phyloP scores from a whole-genome alignment of 2,329 filamentous ascomycete genomes.

The Tolypocladium amazonense region DNA sequence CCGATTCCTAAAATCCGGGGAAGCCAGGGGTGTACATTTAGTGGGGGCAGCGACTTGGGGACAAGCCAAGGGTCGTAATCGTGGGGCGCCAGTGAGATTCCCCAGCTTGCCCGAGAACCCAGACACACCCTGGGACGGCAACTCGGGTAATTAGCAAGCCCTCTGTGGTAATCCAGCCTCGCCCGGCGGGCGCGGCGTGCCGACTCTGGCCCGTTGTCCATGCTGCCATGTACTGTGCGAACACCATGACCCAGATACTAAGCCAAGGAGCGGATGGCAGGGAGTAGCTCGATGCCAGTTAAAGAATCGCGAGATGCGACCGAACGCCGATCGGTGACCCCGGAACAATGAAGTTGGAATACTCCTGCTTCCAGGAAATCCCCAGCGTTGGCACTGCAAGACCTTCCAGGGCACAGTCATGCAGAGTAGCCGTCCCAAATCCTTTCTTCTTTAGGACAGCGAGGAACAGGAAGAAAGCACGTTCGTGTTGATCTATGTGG shows the following conservation, averaged over 20 bases:
- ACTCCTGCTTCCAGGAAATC: not conserved
- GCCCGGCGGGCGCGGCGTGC: not conserved
- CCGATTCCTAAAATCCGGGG: slow-evolving; percentile 18
- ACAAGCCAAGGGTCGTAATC: slow-evolving; percentile 10
- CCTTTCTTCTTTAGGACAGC: not conserved
- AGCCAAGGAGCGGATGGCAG: not conserved
- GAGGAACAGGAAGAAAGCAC: not conserved
- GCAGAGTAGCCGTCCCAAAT: not conserved
- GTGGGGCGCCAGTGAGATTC: slow-evolving; percentile 8
- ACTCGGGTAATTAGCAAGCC: not conserved
- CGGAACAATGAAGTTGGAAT: not conserved
- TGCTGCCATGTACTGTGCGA: not conserved
- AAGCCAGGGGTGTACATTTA: slow-evolving; percentile 19
- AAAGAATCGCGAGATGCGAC: not conserved
- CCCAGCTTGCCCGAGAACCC: slow-evolving; percentile 6
- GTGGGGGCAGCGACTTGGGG: slow-evolving; percentile 15
- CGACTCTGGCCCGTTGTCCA: not conserved
- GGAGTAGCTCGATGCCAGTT: not conserved
- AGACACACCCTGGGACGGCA: not conserved
- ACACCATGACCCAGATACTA: not conserved
- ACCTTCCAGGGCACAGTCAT: not conserved
- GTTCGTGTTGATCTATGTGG: not conserved
- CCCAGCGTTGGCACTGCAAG: not conserved
- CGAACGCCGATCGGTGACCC: not conserved
- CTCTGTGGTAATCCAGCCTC: not conserved